Evolutionary conservation across 768 basidiomycete genomes (phyloP).

Genomic region (Suillus occidentalis): DNA sequence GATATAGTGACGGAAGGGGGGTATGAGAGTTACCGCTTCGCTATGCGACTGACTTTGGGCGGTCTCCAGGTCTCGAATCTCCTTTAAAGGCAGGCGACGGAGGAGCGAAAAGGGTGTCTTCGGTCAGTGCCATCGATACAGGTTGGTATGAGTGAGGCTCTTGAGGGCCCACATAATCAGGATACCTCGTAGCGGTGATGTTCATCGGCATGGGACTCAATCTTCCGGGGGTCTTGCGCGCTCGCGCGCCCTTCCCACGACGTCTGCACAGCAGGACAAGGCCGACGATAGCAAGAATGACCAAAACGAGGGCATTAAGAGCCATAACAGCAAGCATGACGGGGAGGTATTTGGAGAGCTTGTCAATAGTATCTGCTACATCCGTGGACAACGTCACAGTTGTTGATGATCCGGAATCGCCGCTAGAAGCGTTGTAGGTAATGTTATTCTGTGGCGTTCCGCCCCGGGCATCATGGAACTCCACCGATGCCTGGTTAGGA

Average conservation of each 20-base stretch:
- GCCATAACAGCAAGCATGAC: conserved; percentile 75
- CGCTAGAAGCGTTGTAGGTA: conserved; percentile 55
- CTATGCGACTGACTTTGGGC: conserved; percentile 46
- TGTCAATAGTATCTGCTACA: conserved; percentile 57
- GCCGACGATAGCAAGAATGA: conserved; percentile 55
- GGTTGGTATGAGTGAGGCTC: conserved; percentile 63
- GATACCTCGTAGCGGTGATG: conserved; percentile 27
- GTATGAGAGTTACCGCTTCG: conserved; percentile 5
- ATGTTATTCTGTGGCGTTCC: conserved; percentile 64
- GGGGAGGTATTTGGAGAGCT: conserved; percentile 65
- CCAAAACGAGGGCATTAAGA: conserved; percentile 70
- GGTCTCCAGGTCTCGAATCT: conserved; percentile 29
- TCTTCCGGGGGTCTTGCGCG: conserved; percentile 42
- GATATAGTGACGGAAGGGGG: neutral
- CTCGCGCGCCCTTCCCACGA: conserved; percentile 36
- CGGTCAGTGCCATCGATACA: conserved; percentile 54
- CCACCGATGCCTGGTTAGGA: conserved; percentile 65
- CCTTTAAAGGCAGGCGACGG: conserved; percentile 60
- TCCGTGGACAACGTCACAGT: conserved; percentile 58
- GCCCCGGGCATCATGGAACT: conserved; percentile 70
- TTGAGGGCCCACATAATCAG: conserved; percentile 36
- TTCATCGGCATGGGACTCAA: conserved; percentile 61
- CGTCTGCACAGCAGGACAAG: conserved; percentile 54
- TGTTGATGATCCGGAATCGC: conserved; percentile 43
- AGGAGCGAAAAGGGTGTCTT: conserved; percentile 50